phyloP scores from a whole-genome alignment of 345 rosid species.

The Lagerstroemia speciosa region DNA sequence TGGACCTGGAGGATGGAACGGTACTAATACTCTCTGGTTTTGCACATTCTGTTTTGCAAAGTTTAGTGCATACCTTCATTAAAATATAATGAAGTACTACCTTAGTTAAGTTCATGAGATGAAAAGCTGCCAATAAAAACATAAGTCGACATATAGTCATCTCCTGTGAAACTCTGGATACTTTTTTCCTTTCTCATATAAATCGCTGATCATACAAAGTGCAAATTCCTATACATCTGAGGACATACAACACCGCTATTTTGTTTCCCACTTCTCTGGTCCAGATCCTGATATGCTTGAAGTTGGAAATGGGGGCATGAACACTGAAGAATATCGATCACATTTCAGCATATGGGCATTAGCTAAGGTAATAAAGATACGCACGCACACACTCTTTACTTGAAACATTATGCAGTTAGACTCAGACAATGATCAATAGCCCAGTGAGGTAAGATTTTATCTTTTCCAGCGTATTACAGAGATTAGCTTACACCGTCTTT shows the following conservation, averaged over 20 bases:
- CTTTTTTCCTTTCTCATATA: not conserved
- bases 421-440: not conserved
- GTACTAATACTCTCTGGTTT: conserved; percentile 16
- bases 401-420: not conserved
- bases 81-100: not conserved
- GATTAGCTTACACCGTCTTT: not conserved
- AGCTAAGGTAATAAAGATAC: conserved; percentile 28
- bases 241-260: not conserved
- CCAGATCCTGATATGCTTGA: conserved; percentile 77
- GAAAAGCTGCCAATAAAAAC: not conserved
- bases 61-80: not conserved
- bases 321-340: conserved; percentile 44
- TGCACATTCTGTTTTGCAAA: not conserved
- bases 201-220: not conserved
- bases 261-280: not conserved
- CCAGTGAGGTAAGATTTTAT: not conserved
- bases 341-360: conserved; percentile 74
- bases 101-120: not conserved
- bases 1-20: conserved; percentile 66
- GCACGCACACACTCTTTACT: not conserved
- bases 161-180: not conserved
- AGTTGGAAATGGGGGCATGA: conserved; percentile 74
- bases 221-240: not conserved
- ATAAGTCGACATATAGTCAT: not conserved
- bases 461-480: not conserved